These are phyloP conservation scores for Aspergillus flavus DNA, from an alignment of 2,329 filamentous ascomycete genomes.

Conservation along the genomic window DNA sequence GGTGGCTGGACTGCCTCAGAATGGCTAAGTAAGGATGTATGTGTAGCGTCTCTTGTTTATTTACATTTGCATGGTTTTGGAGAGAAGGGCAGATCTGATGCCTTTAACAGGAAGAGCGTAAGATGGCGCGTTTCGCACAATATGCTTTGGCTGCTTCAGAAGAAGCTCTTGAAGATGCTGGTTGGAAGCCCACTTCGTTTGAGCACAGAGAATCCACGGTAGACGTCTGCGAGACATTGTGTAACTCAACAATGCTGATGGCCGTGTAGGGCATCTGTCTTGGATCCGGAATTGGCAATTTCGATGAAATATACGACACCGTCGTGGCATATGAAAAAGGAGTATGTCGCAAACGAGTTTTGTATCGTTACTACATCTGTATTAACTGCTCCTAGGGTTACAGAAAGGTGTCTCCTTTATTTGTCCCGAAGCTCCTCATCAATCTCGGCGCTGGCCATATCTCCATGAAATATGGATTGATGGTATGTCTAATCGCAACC, in stretches of 20 bases:
- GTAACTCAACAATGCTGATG: constrained; percentile 10
- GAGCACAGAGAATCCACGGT: constrained; percentile 73
- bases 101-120: constrained; percentile 62
- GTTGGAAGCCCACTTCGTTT: constrained; percentile 66
- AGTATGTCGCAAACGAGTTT: constrained; percentile 52
- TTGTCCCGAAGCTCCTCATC: constrained; percentile 89
- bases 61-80: neutral
- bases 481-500: constrained; percentile 39
- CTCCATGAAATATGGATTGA: constrained; percentile 87
- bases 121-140: constrained; percentile 89
- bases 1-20: constrained; percentile 49
- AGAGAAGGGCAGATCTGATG: constrained; percentile 3
- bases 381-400: constrained; percentile 66
- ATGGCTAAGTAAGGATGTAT: constrained; percentile 48
- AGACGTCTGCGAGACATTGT: constrained; percentile 22
- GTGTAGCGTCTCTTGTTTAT: constrained; percentile 8
- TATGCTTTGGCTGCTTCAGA: constrained; percentile 85
- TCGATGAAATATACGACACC: constrained; percentile 87
- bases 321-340: constrained; percentile 73
- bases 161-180: constrained; percentile 82
- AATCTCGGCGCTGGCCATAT: constrained; percentile 95
- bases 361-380: neutral
- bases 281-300: constrained; percentile 91
- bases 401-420: constrained; percentile 87
- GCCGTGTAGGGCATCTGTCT: constrained; percentile 75